phyloP scores from a whole-genome alignment of 495 filamentous ascomycete species.

The Tuber melanosporum region DNA sequence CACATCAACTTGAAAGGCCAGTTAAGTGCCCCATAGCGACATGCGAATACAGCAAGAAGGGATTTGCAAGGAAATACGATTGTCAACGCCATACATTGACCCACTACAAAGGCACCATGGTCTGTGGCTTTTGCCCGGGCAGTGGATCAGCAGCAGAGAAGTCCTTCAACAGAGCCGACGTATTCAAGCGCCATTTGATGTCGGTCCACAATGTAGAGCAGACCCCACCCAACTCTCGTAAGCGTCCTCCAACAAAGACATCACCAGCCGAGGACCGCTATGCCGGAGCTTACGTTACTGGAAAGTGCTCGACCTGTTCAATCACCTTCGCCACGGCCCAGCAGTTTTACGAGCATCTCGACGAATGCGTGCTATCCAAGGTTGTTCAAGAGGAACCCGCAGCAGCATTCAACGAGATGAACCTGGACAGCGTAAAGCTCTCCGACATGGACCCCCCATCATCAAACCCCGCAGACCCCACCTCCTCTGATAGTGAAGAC shows the following conservation, averaged over 20 bases:
- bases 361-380: slow-evolving; percentile 95
- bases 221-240: slow-evolving; percentile 88
- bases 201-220: slow-evolving; percentile 93
- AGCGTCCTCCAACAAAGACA: slow-evolving; percentile 60
- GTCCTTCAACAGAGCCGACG: slow-evolving; percentile 96
- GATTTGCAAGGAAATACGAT: slow-evolving; percentile 96
- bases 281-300: slow-evolving; percentile 52
- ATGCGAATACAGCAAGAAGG: slow-evolving; percentile 92
- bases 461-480: slow-evolving; percentile 5
- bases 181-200: slow-evolving; percentile 96
- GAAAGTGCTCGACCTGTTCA: slow-evolving; percentile 94
- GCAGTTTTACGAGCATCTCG: slow-evolving; percentile 98
- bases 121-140: slow-evolving; percentile 94
- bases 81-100: slow-evolving; percentile 98
- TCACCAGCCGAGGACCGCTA: slow-evolving; percentile 24
- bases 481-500: slow-evolving; percentile 43
- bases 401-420: slow-evolving; percentile 87
- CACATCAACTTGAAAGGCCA: slow-evolving; percentile 85
- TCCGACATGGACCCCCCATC: slow-evolving; percentile 36
- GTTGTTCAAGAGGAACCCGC: slow-evolving; percentile 96
- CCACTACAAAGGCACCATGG: slow-evolving; percentile 99
- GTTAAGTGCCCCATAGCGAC: slow-evolving; percentile 94
- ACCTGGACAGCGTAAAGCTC: slow-evolving; percentile 50
- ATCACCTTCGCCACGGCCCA: slow-evolving; percentile 88
- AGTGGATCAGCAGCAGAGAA: slow-evolving; percentile 90